A percentile compares a stretch with the other conserved stretches of the same genome.
phyloP scores from a whole-genome alignment of 2,329 filamentous ascomycete genomes.

The Helotiales sp. region DNA sequence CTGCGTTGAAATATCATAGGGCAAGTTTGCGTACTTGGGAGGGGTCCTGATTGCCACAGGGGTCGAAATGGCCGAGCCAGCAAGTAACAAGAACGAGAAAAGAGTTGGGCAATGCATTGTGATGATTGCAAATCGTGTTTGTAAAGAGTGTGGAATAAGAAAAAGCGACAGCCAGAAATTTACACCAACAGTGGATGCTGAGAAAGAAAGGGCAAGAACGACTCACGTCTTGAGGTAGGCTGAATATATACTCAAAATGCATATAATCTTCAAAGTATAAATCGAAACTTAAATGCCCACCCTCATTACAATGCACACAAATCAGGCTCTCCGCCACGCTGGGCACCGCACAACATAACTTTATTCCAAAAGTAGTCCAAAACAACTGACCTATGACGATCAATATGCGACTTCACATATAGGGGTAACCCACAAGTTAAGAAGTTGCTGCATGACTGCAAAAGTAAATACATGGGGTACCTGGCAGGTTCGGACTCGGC shows the following conservation, averaged over 20 bases:
- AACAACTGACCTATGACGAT: not conserved
- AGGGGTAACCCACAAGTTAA: not conserved
- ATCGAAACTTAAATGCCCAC: not conserved
- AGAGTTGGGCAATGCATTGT: slow-evolving; percentile 27
- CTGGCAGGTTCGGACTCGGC: not conserved
- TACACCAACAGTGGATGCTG: not conserved
- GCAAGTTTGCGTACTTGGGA: not conserved
- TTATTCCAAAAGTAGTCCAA: not conserved
- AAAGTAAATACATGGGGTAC: not conserved
- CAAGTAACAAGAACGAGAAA: slow-evolving; percentile 13
- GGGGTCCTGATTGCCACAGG: not conserved
- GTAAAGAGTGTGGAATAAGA: not conserved
- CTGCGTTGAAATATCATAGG: not conserved
- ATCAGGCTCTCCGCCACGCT: not conserved
- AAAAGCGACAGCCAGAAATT: not conserved
- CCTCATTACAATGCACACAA: not conserved
- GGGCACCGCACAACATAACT: not conserved
- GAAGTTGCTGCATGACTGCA: not conserved
- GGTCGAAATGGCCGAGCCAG: slow-evolving; percentile 3
- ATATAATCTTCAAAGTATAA: not conserved
- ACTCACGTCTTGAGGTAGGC: not conserved
- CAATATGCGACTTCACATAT: not conserved
- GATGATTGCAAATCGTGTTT: slow-evolving; percentile 18
- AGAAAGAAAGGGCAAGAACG: not conserved
- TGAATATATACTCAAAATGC: not conserved